Conservation (phyloP, 306 rosid genomes). For the Medicago lupulina region DNA sequence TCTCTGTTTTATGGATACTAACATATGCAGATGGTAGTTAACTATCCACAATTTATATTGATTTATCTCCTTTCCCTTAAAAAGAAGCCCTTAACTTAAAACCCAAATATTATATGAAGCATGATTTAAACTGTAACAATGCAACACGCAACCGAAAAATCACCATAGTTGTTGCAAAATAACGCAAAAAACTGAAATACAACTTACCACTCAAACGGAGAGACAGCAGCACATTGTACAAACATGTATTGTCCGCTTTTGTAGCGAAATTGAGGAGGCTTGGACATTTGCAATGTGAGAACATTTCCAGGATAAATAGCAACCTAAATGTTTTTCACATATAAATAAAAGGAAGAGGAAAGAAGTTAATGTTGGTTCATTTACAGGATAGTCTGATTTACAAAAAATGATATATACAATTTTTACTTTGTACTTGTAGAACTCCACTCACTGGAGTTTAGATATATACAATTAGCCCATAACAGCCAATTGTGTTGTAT, state of each 20-base stretch:
- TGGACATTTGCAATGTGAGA: constrained; percentile 94
- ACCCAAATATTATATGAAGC: constrained; percentile 19
- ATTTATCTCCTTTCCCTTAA: too few species aligned
- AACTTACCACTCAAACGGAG: constrained; percentile 95
- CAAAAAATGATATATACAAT: not conserved
- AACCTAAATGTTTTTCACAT: constrained; percentile 61
- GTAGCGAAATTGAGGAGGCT: constrained; percentile 90
- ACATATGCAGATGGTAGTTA: too few species aligned
- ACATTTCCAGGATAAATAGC: constrained; percentile 98
- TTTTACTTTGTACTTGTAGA: constrained; percentile 2
- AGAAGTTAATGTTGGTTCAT: constrained; percentile 10
- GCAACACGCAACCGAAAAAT: constrained; percentile 10
- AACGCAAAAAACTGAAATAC: constrained; percentile 18
- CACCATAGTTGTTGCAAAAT: constrained; percentile 18
- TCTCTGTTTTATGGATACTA: too few species aligned
- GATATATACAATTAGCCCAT: constrained; percentile 4
- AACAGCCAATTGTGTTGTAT: not conserved
- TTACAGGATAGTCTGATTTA: constrained; percentile 18
- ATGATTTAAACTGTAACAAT: constrained; percentile 13
- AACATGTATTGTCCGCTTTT: constrained; percentile 99
- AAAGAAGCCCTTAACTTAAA: not conserved
- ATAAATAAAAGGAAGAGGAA: not conserved
- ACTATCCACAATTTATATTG: too few species aligned
- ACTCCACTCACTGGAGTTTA: constrained; percentile 1
- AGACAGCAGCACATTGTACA: constrained; percentile 98